A percentile compares a stretch with the other conserved stretches of the same genome.
Conservation (phyloP, 2,329 filamentous ascomycete genomes). For the Scytalidium lignicola region DNA sequence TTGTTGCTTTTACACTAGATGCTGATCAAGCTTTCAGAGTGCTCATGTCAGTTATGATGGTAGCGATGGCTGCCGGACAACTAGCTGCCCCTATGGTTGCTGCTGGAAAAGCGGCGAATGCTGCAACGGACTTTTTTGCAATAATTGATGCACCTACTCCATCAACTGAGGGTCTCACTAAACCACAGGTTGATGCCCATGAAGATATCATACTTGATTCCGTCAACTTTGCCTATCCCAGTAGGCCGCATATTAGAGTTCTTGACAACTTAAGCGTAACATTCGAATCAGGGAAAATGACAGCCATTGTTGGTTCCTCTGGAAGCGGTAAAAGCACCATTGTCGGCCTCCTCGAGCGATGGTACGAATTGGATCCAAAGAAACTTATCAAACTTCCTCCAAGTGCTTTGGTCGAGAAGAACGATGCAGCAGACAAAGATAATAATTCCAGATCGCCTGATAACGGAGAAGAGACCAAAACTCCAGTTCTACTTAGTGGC, state of each 20-base stretch:
- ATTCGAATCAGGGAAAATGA: conserved; percentile 61
- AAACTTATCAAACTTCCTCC: conserved; percentile 34
- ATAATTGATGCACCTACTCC: conserved; percentile 34
- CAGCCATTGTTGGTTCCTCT: conserved; percentile 68
- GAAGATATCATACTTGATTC: conserved; percentile 56
- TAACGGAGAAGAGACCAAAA: conserved; percentile 31
- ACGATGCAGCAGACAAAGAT: conserved; percentile 34
- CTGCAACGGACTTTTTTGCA: conserved; percentile 32
- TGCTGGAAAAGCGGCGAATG: conserved; percentile 31
- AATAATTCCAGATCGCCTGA: conserved; percentile 12
- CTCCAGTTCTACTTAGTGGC: conserved; percentile 44
- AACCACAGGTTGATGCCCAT: conserved; percentile 43
- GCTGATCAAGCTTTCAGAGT: conserved; percentile 4
- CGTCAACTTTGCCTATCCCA: conserved; percentile 71
- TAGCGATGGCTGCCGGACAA: conserved; percentile 51
- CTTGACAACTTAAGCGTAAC: conserved; percentile 53
- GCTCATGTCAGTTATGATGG: conserved; percentile 51
- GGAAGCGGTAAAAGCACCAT: conserved; percentile 73
- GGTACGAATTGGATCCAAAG: conserved; percentile 59
- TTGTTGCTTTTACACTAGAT: neutral
- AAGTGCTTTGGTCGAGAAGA: conserved; percentile 40
- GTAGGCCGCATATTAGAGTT: conserved; percentile 57
- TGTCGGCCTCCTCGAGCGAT: conserved; percentile 64
- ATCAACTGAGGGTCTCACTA: conserved; percentile 34
- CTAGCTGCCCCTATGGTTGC: conserved; percentile 55